phyloP scores from a whole-genome alignment of 2,329 filamentous ascomycete genomes.

The Torrubiella hemipterigena region DNA sequence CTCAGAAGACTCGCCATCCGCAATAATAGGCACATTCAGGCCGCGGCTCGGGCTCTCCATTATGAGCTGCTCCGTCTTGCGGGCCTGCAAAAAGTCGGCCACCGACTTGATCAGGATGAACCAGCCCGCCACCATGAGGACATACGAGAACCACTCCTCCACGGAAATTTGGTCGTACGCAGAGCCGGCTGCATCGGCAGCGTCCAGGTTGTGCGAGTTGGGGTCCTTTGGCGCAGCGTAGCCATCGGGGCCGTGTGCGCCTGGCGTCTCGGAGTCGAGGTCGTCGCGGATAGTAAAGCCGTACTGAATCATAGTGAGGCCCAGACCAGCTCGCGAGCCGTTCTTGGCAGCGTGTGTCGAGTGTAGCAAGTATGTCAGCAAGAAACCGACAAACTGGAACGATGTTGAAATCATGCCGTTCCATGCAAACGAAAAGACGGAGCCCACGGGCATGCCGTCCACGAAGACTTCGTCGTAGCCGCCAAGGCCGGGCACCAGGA shows the following conservation, averaged over 20 bases:
- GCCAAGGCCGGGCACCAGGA: conserved; percentile 80
- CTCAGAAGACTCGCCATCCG: conserved; percentile 70
- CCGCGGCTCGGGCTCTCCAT: conserved; percentile 87
- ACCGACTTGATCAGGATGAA: conserved; percentile 93
- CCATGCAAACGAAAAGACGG: conserved; percentile 79
- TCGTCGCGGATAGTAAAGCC: conserved; percentile 86
- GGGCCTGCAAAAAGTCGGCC: conserved; percentile 76
- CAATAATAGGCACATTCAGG: conserved; percentile 73
- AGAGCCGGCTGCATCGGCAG: conserved; percentile 49
- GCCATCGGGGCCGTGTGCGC: conserved; percentile 38
- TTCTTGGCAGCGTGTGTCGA: conserved; percentile 98
- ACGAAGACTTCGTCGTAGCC: conserved; percentile 94
- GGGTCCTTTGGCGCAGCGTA: conserved; percentile 70
- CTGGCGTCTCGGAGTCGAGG: conserved; percentile 27
- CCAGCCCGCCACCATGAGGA: conserved; percentile 95
- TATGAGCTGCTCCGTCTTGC: conserved; percentile 85
- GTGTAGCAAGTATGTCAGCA: conserved; percentile 94
- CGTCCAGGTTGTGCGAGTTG: conserved; percentile 81
- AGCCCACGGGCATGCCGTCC: conserved; percentile 86
- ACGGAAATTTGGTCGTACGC: conserved; percentile 31
- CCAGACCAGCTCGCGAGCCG: conserved; percentile 84
- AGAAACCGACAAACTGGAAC: conserved; percentile 92
- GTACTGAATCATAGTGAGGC: conserved; percentile 91
- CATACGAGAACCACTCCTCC: conserved; percentile 80
- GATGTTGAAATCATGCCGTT: conserved; percentile 96